Evolutionary conservation across 345 rosid species (phyloP).

Genomic region (Gossypium herbaceum): DNA sequence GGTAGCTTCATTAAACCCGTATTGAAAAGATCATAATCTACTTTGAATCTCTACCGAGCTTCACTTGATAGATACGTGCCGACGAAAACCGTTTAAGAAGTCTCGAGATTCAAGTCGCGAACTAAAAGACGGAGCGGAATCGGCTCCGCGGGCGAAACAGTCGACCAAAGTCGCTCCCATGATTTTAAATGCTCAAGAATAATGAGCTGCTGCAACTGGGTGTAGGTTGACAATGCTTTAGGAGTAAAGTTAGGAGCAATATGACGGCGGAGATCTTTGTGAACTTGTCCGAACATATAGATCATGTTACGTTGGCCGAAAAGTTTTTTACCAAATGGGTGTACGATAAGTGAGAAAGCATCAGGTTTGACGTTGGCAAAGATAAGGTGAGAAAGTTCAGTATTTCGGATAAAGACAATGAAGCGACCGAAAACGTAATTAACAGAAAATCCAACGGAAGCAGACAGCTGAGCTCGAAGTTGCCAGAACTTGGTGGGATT

Average conservation of each 20-base stretch:
- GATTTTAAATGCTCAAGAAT: constrained; percentile 51
- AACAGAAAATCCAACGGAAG: constrained; percentile 48
- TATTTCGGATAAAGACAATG: constrained; percentile 53
- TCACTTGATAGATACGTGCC: constrained; percentile 54
- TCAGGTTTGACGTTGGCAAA: constrained; percentile 82
- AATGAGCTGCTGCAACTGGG: constrained; percentile 53
- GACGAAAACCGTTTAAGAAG: constrained; percentile 81
- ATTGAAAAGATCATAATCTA: constrained; percentile 73
- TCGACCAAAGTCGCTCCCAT: constrained; percentile 39
- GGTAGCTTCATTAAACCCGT: constrained; percentile 69
- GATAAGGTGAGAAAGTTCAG: constrained; percentile 63
- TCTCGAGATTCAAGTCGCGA: constrained; percentile 79
- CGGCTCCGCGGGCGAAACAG: constrained; percentile 12
- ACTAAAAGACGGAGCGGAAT: constrained; percentile 42
- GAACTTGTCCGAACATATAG: constrained; percentile 80
- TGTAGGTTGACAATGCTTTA: constrained; percentile 70
- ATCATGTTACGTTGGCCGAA: constrained; percentile 86
- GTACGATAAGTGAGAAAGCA: constrained; percentile 71
- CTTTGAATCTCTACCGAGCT: constrained; percentile 36
- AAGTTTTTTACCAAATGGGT: constrained; percentile 81
- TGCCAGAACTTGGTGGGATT: constrained; percentile 78
- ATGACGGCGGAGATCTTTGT: constrained; percentile 71
- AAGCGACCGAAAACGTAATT: constrained; percentile 69
- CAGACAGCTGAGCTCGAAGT: constrained; percentile 37
- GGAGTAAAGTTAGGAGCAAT: constrained; percentile 83